phyloP scores from a whole-genome alignment of 208 protist species.

The Herpetomonas tarakana region DNA sequence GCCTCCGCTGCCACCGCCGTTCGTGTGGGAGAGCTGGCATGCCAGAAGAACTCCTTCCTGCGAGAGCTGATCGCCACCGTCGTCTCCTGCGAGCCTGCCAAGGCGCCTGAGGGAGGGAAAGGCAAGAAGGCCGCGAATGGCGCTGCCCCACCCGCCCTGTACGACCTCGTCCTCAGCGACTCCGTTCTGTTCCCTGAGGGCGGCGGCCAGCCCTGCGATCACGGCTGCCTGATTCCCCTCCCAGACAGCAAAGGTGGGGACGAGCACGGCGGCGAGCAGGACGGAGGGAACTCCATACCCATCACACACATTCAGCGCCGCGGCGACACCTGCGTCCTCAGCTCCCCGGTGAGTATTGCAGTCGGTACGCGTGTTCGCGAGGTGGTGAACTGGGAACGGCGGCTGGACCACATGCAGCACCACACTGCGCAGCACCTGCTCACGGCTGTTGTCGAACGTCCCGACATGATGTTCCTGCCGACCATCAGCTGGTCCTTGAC shows the following conservation, averaged over 20 bases:
- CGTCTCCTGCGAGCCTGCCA: constrained; percentile 45
- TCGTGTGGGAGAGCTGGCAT: constrained; percentile 73
- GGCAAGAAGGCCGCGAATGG: constrained; percentile 20
- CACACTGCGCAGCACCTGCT: constrained; percentile 92
- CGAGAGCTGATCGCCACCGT: constrained; percentile 55
- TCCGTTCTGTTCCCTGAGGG: constrained; percentile 89
- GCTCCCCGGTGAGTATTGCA: constrained; percentile 23
- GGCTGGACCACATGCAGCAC: constrained; percentile 92
- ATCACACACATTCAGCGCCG: constrained; percentile 41
- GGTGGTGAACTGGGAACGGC: constrained; percentile 70
- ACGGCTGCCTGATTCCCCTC: constrained; percentile 42
- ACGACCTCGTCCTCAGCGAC: constrained; percentile 68
- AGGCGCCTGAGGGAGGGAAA: constrained; percentile 18
- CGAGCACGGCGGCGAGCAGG: background rate
- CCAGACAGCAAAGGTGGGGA: background rate
- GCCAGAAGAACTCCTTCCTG: constrained; percentile 66
- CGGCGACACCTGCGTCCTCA: constrained; percentile 64
- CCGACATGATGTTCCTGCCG: constrained; percentile 40
- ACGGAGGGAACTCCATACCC: background rate
- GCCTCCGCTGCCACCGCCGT: too few relatives aligned
- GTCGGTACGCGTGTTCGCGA: constrained; percentile 53
- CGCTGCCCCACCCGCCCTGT: constrained; percentile 13
- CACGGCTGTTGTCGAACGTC: constrained; percentile 58
- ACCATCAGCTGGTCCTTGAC: constrained; percentile 85
- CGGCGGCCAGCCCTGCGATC: constrained; percentile 87